Evolutionary conservation across 306 rosid genomes (phyloP), one percentile per base, ranked within the genome.

Genomic region (Malus asiatica): DNA sequence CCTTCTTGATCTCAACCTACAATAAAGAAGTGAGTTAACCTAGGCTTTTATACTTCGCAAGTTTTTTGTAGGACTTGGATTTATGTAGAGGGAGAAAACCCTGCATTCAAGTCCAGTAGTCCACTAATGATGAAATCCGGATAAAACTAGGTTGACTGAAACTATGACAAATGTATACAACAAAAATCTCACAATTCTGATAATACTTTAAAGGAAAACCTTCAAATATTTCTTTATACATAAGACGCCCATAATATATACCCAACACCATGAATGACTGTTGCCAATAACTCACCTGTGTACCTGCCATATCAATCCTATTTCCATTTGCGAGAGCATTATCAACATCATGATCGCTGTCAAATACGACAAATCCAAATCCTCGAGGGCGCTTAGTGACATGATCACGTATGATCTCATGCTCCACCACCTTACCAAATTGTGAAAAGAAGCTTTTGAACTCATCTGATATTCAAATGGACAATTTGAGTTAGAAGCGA

Each of bases 1-100:
- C 97, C 85, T 92, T 92, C 96, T 92, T 92, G 96, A 92, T 88
- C 96, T 92, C 97, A 89, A 93, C 97, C 97, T 93, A 93, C 97
- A 93, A 89, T 85, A 93, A 86, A 93, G 91, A 90, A 88, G 88
- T 65, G 53, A 81, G 92, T 93, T 86, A 90, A 90, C 96, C 97
- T 87, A 93, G 81, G 68, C 76, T 84, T 81, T 74, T 40, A 40
- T 81, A 73, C 53, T 58, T 61, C 74, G 27, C 42, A 73, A n/a
- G 84, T 15, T 78, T 69, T 66, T 57, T 48, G 10, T 57, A 77
- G 68, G 77, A 74, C 84, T 88, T 70, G 70, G 76, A 77, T 73
- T 76, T 65, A 40, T 67, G 57, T 72, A 72, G 84, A 38, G 77
- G 61, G 76, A 32, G 48, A 59, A 38, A 84, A 76, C 78, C 86